A percentile compares a stretch with the other conserved stretches of the same genome.
Conservation (phyloP, 768 basidiomycete genomes). For the Tulasnella sp. region DNA sequence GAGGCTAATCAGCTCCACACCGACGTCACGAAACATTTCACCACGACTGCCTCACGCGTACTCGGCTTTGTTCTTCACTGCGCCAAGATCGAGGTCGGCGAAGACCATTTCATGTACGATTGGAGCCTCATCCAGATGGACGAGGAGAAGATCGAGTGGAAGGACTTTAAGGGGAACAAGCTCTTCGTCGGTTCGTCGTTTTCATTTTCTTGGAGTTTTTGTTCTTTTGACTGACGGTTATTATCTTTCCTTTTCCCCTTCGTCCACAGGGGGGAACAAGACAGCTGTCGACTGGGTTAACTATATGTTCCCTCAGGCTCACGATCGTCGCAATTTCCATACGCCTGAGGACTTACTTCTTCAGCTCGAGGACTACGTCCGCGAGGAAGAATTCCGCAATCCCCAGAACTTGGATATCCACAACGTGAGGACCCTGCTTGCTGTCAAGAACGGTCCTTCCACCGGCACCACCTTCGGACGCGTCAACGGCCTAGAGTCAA, state of each 20-base stretch:
- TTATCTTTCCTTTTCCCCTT: conserved; percentile 10
- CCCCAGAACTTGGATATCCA: conserved; percentile 15
- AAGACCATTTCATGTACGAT: background rate
- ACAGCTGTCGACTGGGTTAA: conserved; percentile 3
- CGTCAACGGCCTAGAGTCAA: conserved; percentile 16
- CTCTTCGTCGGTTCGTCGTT: background rate
- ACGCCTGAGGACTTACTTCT: conserved; percentile 12
- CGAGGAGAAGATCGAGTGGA: background rate
- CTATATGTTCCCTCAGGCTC: conserved; percentile 10
- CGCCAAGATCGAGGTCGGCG: background rate
- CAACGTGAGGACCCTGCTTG: conserved; percentile 4
- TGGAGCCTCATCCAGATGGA: background rate
- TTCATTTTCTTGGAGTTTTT: background rate
- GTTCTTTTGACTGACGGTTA: background rate
- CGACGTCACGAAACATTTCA: background rate
- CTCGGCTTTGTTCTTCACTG: background rate
- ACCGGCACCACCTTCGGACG: conserved; percentile 16
- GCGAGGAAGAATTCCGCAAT: conserved; percentile 12
- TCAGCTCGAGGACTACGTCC: conserved; percentile 12
- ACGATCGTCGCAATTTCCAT: background rate
- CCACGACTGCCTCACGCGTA: background rate
- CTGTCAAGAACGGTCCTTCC: conserved; percentile 15
- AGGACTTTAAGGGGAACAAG: conserved; percentile 2
- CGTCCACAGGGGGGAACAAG: conserved; percentile 14
- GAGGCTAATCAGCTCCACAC: background rate